phyloP scores from a whole-genome alignment of 495 filamentous ascomycete species.

The Saxispiralis lemnorum region DNA sequence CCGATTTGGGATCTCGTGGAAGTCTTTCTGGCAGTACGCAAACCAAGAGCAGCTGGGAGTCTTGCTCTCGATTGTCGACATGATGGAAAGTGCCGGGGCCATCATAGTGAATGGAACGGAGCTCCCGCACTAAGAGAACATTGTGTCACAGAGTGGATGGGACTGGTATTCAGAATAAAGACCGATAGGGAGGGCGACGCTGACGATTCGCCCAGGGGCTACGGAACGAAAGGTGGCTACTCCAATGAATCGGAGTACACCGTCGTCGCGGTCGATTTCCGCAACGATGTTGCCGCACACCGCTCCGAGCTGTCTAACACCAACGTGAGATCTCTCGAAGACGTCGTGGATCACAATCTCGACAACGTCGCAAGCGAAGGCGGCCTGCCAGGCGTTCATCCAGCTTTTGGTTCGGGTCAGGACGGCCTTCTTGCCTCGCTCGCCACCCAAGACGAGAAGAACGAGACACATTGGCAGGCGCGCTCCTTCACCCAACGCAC shows the following conservation, averaged over 20 bases:
- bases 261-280: constrained; percentile 57
- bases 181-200: too few species aligned
- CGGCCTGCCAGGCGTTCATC: constrained; percentile 36
- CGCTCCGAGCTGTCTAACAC: constrained; percentile 48
- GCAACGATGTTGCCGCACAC: constrained; percentile 53
- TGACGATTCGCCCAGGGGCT: constrained; percentile 15
- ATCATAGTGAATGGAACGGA: constrained; percentile 55
- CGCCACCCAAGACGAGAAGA: constrained; percentile 40
- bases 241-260: constrained; percentile 56
- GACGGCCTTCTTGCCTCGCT: constrained; percentile 47
- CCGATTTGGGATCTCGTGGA: constrained; percentile 53
- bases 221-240: constrained; percentile 43
- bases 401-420: constrained; percentile 54
- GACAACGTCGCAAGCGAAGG: constrained; percentile 52
- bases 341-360: constrained; percentile 48
- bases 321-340: constrained; percentile 42
- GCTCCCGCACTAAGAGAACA: constrained; percentile 39
- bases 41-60: constrained; percentile 33
- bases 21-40: constrained; percentile 45
- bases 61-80: constrained; percentile 34
- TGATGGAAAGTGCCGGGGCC: constrained; percentile 44
- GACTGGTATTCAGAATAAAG: too few species aligned
- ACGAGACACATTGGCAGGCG: constrained; percentile 49
- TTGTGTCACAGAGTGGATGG: constrained; percentile 47
- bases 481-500: constrained; percentile 39